phyloP scores from a whole-genome alignment of 805 yeast genomes.

The Soucietia sequanensis region DNA sequence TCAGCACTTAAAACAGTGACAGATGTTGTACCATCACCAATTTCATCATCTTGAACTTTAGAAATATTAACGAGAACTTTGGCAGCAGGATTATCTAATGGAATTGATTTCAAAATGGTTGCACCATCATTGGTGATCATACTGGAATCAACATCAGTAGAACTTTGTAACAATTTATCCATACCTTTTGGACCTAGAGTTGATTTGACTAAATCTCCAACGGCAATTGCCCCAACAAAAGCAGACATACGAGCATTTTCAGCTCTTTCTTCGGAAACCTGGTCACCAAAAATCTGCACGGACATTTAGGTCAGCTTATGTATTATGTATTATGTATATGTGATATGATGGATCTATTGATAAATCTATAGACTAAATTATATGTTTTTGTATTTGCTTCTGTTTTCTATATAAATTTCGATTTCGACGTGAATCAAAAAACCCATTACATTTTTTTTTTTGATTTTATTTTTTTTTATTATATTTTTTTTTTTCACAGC shows the following conservation, averaged over 20 bases:
- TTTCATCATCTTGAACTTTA: constrained; percentile 96
- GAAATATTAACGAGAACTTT: constrained; percentile 92
- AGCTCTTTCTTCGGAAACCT: constrained; percentile 95
- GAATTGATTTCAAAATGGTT: constrained; percentile 89
- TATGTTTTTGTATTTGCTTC: too few species aligned
- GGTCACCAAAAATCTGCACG: constrained; percentile 94
- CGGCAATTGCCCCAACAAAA: constrained; percentile 98
- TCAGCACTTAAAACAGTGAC: constrained; percentile 91
- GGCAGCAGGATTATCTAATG: constrained; percentile 97
- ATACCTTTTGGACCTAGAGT: constrained; percentile 98
- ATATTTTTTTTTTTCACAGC: too few species aligned
- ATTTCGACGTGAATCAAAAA: too few species aligned
- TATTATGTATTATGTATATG: too few species aligned
- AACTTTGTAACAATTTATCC: constrained; percentile 92
- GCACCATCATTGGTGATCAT: constrained; percentile 98
- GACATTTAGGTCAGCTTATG: too few species aligned
- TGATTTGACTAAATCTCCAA: constrained; percentile 92
- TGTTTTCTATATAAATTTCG: too few species aligned
- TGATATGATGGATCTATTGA: too few species aligned
- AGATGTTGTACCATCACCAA: constrained; percentile 98
- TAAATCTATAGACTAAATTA: too few species aligned
- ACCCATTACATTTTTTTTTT: too few species aligned
- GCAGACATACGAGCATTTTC: constrained; percentile 98
- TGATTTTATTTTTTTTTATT: too few species aligned
- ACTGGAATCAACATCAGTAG: constrained; percentile 67